phyloP scores from a whole-genome alignment of 2,329 filamentous ascomycete genomes.

The Cladosporium cucumerinum region DNA sequence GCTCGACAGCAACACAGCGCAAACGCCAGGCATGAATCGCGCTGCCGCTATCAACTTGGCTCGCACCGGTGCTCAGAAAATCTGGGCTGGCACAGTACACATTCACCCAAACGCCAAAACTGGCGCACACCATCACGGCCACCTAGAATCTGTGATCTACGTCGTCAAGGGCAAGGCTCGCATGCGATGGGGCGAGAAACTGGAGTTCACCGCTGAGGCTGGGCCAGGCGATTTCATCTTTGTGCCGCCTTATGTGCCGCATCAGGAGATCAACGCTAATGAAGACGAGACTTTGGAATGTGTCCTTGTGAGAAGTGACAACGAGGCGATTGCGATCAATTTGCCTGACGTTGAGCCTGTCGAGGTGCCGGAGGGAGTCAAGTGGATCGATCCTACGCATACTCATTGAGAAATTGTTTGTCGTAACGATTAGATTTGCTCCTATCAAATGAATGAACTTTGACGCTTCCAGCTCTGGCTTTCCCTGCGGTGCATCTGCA shows the following conservation, averaged over 20 bases:
- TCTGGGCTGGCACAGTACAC: conserved; percentile 47
- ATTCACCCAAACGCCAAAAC: conserved; percentile 46
- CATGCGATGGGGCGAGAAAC: conserved; percentile 46
- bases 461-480: background rate
- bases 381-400: conserved; percentile 47
- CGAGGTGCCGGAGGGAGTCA: conserved; percentile 43
- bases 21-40: conserved; percentile 45
- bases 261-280: conserved; percentile 47
- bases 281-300: conserved; percentile 44
- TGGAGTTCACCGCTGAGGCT: conserved; percentile 46
- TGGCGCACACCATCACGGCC: conserved; percentile 45
- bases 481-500: background rate
- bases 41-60: conserved; percentile 46
- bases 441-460: background rate
- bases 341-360: conserved; percentile 43
- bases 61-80: conserved; percentile 43
- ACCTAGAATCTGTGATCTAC: conserved; percentile 47
- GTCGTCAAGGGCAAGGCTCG: conserved; percentile 44
- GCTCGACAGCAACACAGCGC: conserved; percentile 42
- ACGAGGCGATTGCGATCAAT: conserved; percentile 46
- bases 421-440: background rate
- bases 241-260: conserved; percentile 45
- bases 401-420: background rate
- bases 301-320: conserved; percentile 43
- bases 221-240: conserved; percentile 48